A percentile compares a stretch with the other conserved stretches of the same genome.
phyloP scores from a whole-genome alignment of 2,329 filamentous ascomycete genomes.

The Apiospora marii region DNA sequence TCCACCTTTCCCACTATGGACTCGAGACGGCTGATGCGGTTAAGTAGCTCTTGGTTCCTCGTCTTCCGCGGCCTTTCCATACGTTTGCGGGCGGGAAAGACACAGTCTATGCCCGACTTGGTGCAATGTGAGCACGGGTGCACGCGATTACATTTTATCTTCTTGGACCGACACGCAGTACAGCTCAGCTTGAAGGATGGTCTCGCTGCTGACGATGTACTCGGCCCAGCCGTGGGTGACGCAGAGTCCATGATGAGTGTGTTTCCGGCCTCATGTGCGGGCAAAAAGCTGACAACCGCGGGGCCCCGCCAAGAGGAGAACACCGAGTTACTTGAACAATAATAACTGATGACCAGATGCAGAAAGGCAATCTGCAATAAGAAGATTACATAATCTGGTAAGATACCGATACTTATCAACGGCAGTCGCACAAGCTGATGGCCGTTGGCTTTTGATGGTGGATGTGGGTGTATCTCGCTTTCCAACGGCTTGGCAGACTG shows the following conservation, averaged over 20 bases:
- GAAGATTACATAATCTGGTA: slow-evolving; percentile 1
- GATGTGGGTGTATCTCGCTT: slow-evolving; percentile 2
- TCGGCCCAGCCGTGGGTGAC: background rate
- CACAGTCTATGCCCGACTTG: slow-evolving; percentile 55
- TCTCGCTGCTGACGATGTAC: background rate
- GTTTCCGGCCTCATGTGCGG: background rate
- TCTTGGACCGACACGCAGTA: slow-evolving; percentile 68
- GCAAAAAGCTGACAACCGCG: background rate
- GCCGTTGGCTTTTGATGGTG: background rate
- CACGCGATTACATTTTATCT: slow-evolving; percentile 66
- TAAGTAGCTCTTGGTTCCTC: slow-evolving; percentile 53
- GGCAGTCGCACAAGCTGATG: background rate
- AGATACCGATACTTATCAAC: background rate
- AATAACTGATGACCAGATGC: background rate
- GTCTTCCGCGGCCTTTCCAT: slow-evolving; percentile 49
- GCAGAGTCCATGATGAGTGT: slow-evolving; percentile 3
- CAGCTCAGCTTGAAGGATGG: slow-evolving; percentile 52
- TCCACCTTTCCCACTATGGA: slow-evolving; percentile 54
- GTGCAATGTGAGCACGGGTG: slow-evolving; percentile 64
- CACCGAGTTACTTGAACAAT: background rate
- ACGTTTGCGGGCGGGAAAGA: slow-evolving; percentile 54
- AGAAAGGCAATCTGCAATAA: background rate
- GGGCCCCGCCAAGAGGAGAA: background rate
- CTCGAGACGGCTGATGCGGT: slow-evolving; percentile 54
- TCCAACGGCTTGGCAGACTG: background rate